phyloP scores from a whole-genome alignment of 305 asterid species.

The Solanum chacoense region DNA sequence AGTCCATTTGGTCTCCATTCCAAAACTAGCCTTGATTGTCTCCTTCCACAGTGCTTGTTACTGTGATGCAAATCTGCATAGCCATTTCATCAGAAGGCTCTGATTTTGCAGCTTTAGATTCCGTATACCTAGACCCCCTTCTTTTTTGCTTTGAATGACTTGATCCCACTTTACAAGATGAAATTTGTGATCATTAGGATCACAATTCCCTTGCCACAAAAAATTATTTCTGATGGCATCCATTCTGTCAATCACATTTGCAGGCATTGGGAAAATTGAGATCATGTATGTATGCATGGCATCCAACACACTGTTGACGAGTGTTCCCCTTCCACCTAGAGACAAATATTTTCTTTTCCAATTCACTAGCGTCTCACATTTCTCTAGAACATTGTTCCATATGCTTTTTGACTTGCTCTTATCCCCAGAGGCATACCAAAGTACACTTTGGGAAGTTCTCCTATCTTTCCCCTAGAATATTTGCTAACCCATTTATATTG shows the following conservation, averaged over 20 bases:
- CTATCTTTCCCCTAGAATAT: not conserved
- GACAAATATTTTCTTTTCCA: not conserved
- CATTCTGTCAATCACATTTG: not conserved
- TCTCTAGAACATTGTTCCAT: not conserved
- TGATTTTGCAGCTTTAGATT: not conserved
- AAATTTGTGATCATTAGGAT: not conserved
- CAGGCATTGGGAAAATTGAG: not conserved
- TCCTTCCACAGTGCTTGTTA: not conserved
- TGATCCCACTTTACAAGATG: not conserved
- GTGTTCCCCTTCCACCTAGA: not conserved
- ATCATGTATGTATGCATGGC: not conserved
- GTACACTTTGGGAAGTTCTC: not conserved
- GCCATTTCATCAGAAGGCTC: not conserved
- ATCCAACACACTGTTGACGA: not conserved
- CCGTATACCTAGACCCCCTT: not conserved
- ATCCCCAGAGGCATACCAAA: not conserved
- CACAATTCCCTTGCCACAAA: not conserved
- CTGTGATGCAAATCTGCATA: not conserved
- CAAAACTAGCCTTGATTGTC: not conserved
- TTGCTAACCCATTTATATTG: not conserved
- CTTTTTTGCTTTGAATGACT: not conserved
- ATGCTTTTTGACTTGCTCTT: not conserved
- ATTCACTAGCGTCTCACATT: not conserved
- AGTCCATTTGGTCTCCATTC: not conserved
- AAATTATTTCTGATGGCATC: not conserved